Base-by-base conservation (phyloP, 805 yeast species). In the Candida insectorum region DNA sequence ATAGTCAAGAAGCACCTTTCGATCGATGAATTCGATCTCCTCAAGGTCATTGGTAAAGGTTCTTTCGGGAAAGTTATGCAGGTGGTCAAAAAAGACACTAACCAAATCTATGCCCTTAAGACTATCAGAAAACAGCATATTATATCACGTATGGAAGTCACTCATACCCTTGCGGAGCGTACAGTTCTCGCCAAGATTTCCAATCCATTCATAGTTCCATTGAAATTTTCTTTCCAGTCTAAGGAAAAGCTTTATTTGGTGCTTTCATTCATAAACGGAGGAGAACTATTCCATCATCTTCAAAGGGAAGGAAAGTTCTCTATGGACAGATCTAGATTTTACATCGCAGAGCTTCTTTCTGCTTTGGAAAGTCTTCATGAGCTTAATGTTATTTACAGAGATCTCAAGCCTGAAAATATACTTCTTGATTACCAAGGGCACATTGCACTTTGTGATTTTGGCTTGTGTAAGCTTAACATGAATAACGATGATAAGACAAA, bases 61-160 rank as follows among this genome's bases (percentile, higher is more conserved):
- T 88, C 97, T 7, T 93, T 93, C 57, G 98, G 98, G 33, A 93
- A 93, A 62, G 98, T 93, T 34, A 93, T 93, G 97, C 98, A 93
- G 61, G 98, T 93, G 26, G 80, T 88, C 43, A 93, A 93, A 62
- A 86, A 85, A 49, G 98, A 93, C 59, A 93, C 98, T 3, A 83
- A 83, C 44, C 94, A 91, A 56, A 81, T 93, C 16, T 93, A 93
- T 58, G 98, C 98, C 2, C 68, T 93, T 54, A 93, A 93, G 60
- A 88, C 97, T 0, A 79, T 93, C 43, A 73, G 97, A 48, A 93
- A 93, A 57, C 86, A 95, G 13, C 96, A 93, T 54, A 88, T 93
- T 47, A 95, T 93, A 21, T 85, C 94, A 17, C 79, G 94, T 54
- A 79, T 87, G 64, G 98, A 93, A 62, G 97, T 93, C 16, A 86